Base-by-base conservation (phyloP, 139 green algal genomes). In the Zygnema cylindricum region DNA sequence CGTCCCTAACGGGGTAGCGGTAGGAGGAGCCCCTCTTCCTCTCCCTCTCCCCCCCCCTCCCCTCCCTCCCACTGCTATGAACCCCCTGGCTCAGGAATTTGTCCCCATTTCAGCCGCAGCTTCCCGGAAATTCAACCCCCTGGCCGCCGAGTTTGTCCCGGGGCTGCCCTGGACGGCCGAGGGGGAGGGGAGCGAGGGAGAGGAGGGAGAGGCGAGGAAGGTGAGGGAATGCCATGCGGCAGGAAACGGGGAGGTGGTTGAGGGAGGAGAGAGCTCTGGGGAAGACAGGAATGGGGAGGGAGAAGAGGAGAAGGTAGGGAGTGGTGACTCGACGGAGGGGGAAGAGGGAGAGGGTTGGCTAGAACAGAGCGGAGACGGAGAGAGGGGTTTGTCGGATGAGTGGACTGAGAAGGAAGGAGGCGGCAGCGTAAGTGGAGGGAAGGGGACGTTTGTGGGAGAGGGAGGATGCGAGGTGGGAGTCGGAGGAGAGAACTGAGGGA, bases 21-120 rank as follows among this genome's bases (percentile, higher is more conserved):
- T 7, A 11, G 71, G 71, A 16, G 71, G 3, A 7, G 16, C 21
- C 7, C 7, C 16, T 7, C n/a, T n/a, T n/a, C n/a, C n/a, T n/a
- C n/a, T n/a, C n/a, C n/a, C n/a, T n/a, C n/a, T n/a, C n/a, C n/a
- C n/a, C n/a, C n/a, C n/a, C n/a, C n/a, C n/a, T n/a, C 71, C 71
- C 71, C 16, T 79, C 11, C 7, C 77, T 39, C 77, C 77, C 35
- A 41, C 33, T 16, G 41, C 7, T 33, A 84, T 84, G 77, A 84
- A 84, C 25, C 77, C 77, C 3, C 49, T 73, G 3, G 77, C 77
- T 3, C 38, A 39, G 30, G 77, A 84, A 54, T 84, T 84, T 84
- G 77, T 84, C 22, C 77, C 77, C 71, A n/a, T 54, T 7, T 25
- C 30, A 25, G 30, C 30, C 30, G 36, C 36, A 16, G 71, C 71